phyloP scores from a whole-genome alignment of 192 early-diverging fungal genomes.

The Backusella mclennaniae region DNA sequence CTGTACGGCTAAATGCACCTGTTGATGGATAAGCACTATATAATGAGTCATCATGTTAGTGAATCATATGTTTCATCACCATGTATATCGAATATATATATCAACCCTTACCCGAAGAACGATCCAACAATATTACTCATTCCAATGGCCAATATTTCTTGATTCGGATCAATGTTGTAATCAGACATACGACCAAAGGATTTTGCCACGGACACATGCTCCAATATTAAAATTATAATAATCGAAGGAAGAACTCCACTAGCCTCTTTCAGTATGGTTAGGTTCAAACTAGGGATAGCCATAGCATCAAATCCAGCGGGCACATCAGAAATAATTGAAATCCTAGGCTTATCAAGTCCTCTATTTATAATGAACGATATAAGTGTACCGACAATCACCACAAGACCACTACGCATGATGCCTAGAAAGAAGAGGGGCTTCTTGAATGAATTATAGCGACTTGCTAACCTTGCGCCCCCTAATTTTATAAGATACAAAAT shows the following conservation, averaged over 20 bases:
- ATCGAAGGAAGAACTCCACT: conserved; percentile 58
- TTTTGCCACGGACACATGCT: conserved; percentile 89
- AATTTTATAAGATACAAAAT: conserved; percentile 41
- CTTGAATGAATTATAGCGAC: conserved; percentile 40
- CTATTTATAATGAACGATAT: conserved; percentile 61
- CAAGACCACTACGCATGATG: conserved; percentile 71
- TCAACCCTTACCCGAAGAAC: conserved; percentile 65
- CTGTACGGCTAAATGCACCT: conserved; percentile 90
- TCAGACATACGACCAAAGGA: conserved; percentile 83
- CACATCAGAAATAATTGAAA: conserved; percentile 68
- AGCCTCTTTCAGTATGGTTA: conserved; percentile 48
- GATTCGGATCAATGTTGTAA: conserved; percentile 73
- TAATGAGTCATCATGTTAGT: background rate
- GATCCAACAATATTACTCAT: conserved; percentile 78
- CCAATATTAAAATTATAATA: conserved; percentile 76
- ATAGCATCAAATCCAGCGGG: conserved; percentile 72
- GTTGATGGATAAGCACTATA: conserved; percentile 81
- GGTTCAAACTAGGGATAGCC: conserved; percentile 51
- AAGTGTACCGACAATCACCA: conserved; percentile 70
- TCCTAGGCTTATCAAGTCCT: conserved; percentile 34
- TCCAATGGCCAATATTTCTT: conserved; percentile 90
- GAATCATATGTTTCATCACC: background rate
- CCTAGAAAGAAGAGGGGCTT: conserved; percentile 61
- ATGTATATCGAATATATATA: background rate
- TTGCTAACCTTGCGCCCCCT: conserved; percentile 25